phyloP scores from a whole-genome alignment of 441 rosid species.

The Geranium incanum region DNA sequence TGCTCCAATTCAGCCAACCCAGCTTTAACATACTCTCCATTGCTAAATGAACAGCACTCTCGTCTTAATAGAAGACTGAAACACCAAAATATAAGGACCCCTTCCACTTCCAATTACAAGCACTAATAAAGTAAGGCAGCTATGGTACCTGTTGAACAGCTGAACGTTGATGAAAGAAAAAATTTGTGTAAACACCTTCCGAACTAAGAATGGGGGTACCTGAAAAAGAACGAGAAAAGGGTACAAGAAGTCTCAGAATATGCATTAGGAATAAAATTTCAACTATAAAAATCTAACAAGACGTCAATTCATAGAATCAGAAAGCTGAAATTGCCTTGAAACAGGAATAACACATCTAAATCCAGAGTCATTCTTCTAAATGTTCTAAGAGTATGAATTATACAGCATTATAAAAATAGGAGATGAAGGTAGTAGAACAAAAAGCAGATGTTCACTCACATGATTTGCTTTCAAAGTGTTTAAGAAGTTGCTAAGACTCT shows the following conservation, averaged over 20 bases:
- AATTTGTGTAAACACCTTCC: slow-evolving; percentile 79
- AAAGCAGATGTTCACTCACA: slow-evolving; percentile 34
- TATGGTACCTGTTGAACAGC: slow-evolving; percentile 62
- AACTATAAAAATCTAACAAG: background rate
- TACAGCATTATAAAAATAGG: background rate
- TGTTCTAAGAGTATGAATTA: no score
- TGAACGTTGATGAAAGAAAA: slow-evolving; percentile 91
- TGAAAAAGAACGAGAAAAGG: slow-evolving; percentile 20
- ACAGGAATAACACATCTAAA: background rate
- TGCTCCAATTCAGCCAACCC: slow-evolving; percentile 96
- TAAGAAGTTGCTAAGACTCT: slow-evolving; percentile 86
- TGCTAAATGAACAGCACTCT: slow-evolving; percentile 98
- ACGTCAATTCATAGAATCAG: no score
- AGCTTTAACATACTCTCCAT: slow-evolving; percentile 94
- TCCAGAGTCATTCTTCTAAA: background rate
- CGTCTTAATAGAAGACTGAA: slow-evolving; percentile 81
- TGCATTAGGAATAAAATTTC: background rate
- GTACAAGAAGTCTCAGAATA: background rate
- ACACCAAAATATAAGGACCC: slow-evolving; percentile 5
- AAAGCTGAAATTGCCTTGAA: background rate
- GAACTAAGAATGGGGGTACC: slow-evolving; percentile 87
- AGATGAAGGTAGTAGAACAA: background rate
- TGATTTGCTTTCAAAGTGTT: slow-evolving; percentile 70
- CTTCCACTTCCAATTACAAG: background rate
- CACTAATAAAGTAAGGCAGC: background rate